These are phyloP conservation scores for Henckelia pumila DNA, from an alignment of 257 asterid species.

Conservation along the genomic window DNA sequence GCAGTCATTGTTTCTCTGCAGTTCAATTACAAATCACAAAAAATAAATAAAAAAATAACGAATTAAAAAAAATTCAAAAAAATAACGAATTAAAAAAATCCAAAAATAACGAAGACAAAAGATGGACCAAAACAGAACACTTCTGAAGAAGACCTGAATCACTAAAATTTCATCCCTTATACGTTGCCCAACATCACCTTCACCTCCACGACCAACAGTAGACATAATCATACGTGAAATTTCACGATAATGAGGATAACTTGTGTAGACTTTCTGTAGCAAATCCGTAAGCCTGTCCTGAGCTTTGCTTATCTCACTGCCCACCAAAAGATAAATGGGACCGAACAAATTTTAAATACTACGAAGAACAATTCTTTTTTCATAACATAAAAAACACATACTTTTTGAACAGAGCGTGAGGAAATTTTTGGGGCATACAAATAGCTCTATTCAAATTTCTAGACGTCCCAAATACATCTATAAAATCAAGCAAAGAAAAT, in stretches of 20 bases:
- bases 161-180: conserved; percentile 97
- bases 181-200: conserved; percentile 99
- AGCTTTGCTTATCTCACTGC: conserved; percentile 95
- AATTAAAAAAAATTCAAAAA: conserved; percentile 7
- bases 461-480: conserved; percentile 10
- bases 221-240: conserved; percentile 86
- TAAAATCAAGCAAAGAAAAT: conserved; percentile 13
- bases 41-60: conserved; percentile 14
- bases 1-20: conserved; percentile 86
- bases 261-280: conserved; percentile 63
- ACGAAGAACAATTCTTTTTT: conserved; percentile 15
- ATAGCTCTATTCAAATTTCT: conserved; percentile 3
- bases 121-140: not conserved
- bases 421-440: conserved; percentile 4
- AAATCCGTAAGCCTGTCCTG: conserved; percentile 95
- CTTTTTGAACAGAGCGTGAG: conserved; percentile 6
- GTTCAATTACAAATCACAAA: conserved; percentile 23
- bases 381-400: conserved; percentile 16
- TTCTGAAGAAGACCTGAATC: conserved; percentile 60
- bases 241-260: conserved; percentile 70
- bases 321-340: conserved; percentile 28
- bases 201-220: conserved; percentile 99
- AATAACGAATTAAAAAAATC: not conserved
- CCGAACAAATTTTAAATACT: conserved; percentile 1
- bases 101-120: conserved; percentile 15